phyloP scores from a whole-genome alignment of 164 flowering plant species.

The Platanus orientalis region DNA sequence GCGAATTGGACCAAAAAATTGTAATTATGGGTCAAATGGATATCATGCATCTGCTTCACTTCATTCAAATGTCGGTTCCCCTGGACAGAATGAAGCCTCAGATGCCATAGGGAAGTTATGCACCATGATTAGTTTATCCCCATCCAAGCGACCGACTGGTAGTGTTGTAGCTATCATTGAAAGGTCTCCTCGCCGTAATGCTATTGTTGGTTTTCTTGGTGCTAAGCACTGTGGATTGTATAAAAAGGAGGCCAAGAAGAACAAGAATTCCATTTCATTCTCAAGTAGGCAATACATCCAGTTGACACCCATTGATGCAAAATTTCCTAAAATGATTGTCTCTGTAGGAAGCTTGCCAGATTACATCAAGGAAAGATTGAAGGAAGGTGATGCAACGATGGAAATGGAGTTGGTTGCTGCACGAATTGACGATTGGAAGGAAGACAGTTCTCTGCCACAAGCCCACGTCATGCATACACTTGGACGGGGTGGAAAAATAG shows the following conservation, averaged over 20 bases:
- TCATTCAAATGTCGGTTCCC: slow-evolving; percentile 11
- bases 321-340: slow-evolving; percentile 70
- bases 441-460: slow-evolving; percentile 52
- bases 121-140: slow-evolving; percentile 38
- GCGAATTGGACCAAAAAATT: slow-evolving; percentile 4
- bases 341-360: slow-evolving; percentile 50
- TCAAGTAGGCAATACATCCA: slow-evolving; percentile 41
- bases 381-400: slow-evolving; percentile 48
- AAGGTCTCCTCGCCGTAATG: slow-evolving; percentile 59
- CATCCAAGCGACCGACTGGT: slow-evolving; percentile 86
- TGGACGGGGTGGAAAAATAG: slow-evolving; percentile 74
- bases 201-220: slow-evolving; percentile 72
- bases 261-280: slow-evolving; percentile 14
- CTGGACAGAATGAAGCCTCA: slow-evolving; percentile 17
- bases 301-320: slow-evolving; percentile 62
- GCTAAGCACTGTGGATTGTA: slow-evolving; percentile 42
- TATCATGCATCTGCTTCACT: slow-evolving; percentile 12
- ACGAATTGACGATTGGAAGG: slow-evolving; percentile 60
- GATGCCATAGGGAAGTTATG: slow-evolving; percentile 45
- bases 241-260: slow-evolving; percentile 34
- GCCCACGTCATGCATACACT: slow-evolving; percentile 53
- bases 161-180: slow-evolving; percentile 67
- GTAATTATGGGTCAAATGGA: slow-evolving; percentile 19
- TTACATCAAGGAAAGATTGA: slow-evolving; percentile 54
- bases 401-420: slow-evolving; percentile 82